Percentiles rank a stretch among this genome's conserved stretches.
phyloP scores from a whole-genome alignment of 495 filamentous ascomycete species.

The Antarctomyces pellizariae region DNA sequence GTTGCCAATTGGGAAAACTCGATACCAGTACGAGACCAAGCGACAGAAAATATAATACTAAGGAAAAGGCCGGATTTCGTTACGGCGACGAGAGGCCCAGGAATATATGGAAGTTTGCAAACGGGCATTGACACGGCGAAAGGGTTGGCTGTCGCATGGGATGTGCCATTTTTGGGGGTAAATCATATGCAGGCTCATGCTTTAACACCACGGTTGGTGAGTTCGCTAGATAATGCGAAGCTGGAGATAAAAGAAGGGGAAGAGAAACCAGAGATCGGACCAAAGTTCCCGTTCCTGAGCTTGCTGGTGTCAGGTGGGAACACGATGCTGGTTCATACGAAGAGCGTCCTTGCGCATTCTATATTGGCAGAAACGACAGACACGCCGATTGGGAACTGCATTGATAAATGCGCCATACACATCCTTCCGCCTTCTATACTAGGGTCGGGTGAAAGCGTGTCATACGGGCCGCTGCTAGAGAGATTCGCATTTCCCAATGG shows the following conservation, averaged over 20 bases:
- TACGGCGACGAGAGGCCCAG: conserved; percentile 69
- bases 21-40: conserved; percentile 3
- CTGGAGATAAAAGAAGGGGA: not conserved
- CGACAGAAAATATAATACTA: conserved; percentile 8
- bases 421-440: conserved; percentile 25
- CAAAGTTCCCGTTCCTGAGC: conserved; percentile 61
- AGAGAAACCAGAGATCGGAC: conserved; percentile 3
- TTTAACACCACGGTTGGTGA: conserved; percentile 61
- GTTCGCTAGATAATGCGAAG: conserved; percentile 22
- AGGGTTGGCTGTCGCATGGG: conserved; percentile 64
- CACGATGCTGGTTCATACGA: conserved; percentile 59
- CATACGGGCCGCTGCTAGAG: conserved; percentile 62
- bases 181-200: conserved; percentile 97
- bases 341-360: conserved; percentile 35
- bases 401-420: conserved; percentile 65
- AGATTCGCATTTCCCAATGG: conserved; percentile 48
- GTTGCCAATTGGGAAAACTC: conserved; percentile 1
- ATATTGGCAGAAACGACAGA: conserved; percentile 47
- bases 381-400: conserved; percentile 60
- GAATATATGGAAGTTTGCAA: conserved; percentile 54
- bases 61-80: conserved; percentile 52
- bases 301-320: conserved; percentile 87
- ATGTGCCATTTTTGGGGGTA: conserved; percentile 58
- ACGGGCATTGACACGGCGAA: conserved; percentile 70
- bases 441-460: conserved; percentile 21